Evolutionary conservation across 768 basidiomycete species (phyloP).

Genomic region (Cyathus striatus): DNA sequence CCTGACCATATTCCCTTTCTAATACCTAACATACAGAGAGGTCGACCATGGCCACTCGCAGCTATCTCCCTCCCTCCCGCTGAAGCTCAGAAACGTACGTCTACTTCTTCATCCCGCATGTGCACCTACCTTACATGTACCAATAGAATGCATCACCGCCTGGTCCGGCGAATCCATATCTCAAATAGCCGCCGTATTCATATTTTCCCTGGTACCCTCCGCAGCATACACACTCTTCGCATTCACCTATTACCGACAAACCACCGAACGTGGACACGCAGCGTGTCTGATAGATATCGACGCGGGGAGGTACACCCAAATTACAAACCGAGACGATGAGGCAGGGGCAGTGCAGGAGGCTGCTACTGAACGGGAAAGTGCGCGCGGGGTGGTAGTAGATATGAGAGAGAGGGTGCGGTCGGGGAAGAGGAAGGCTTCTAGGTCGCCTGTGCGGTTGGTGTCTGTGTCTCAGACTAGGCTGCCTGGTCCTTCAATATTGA

Average conservation of each 20-base stretch:
- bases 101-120: not conserved
- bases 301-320: slow-evolving; percentile 9
- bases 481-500: no score
- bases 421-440: no score
- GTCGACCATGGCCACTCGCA: slow-evolving; percentile 24
- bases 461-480: no score
- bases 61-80: slow-evolving; percentile 14
- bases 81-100: slow-evolving; percentile 31
- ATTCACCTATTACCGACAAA: slow-evolving; percentile 35
- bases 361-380: no score
- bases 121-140: not conserved
- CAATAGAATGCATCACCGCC: slow-evolving; percentile 29
- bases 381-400: no score
- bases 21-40: slow-evolving; percentile 17
- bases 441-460: no score
- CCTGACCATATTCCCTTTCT: not conserved
- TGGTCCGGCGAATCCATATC: slow-evolving; percentile 32
- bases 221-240: slow-evolving; percentile 28
- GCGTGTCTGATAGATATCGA: slow-evolving; percentile 19
- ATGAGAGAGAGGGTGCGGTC: no score
- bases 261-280: slow-evolving; percentile 29
- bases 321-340: no score
- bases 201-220: slow-evolving; percentile 33
- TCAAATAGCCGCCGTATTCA: slow-evolving; percentile 28
- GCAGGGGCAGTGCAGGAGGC: no score